Evolutionary conservation across 352 stramenopile species (phyloP).

Genomic region (Pythium sp.): DNA sequence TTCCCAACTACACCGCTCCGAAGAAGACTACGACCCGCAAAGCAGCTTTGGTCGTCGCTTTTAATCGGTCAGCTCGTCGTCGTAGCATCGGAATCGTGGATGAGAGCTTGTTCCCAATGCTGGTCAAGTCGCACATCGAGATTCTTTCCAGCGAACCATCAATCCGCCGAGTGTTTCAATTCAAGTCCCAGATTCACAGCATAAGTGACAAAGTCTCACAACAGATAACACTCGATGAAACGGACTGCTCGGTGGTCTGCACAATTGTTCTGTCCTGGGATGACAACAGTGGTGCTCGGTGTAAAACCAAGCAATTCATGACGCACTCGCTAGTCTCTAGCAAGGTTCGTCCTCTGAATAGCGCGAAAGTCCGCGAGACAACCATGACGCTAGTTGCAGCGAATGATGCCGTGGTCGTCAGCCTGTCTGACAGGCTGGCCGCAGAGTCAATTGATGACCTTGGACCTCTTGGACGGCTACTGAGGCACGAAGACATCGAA

Average conservation of each 20-base stretch:
- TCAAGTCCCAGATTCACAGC: background rate
- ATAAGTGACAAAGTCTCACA: background rate
- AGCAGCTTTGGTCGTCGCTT: background rate
- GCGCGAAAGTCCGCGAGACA: background rate
- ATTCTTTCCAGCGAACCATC: background rate
- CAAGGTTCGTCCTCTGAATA: background rate
- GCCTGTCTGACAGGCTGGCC: slow-evolving; percentile 1
- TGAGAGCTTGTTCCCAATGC: background rate
- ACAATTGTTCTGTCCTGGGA: background rate
- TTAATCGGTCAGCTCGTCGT: background rate
- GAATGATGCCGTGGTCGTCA: background rate
- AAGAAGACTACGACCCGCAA: background rate
- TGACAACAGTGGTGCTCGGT: background rate
- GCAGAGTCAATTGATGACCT: slow-evolving; percentile 8
- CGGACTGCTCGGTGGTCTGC: background rate
- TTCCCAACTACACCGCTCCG: slow-evolving; percentile 7
- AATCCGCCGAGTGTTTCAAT: slow-evolving; percentile 10
- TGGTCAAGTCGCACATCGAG: slow-evolving; percentile 10
- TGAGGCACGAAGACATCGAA: slow-evolving; percentile 11
- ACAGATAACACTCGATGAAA: slow-evolving; percentile 5
- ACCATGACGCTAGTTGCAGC: background rate
- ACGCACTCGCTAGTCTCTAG: background rate
- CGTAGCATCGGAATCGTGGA: background rate
- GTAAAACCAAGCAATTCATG: slow-evolving; percentile 6
- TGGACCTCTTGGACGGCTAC: slow-evolving; percentile 18